Conservation (phyloP, 805 yeast genomes). For the Cyberlindnera xylosilytica region DNA sequence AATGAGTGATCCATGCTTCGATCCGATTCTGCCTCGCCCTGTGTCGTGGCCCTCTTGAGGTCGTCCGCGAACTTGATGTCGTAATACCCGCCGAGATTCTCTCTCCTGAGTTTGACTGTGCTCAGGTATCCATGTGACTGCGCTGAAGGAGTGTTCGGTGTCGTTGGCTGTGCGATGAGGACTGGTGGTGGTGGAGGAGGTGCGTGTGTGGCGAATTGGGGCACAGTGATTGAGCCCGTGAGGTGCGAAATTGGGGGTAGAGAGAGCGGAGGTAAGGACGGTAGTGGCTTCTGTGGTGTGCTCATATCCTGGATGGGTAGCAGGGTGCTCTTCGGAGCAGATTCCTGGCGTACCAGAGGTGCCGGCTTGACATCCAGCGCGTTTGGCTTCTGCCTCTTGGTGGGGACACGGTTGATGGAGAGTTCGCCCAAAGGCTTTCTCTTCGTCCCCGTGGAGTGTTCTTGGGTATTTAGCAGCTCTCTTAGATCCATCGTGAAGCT, state of each 20-base stretch:
- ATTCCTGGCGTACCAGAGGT: not conserved
- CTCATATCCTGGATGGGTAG: too few species aligned
- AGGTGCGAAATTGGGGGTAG: slow-evolving; percentile 16
- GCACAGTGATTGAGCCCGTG: slow-evolving; percentile 1
- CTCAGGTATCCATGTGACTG: too few species aligned
- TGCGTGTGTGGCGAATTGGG: not conserved
- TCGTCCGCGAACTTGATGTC: slow-evolving; percentile 13
- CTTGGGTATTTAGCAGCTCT: slow-evolving; percentile 14
- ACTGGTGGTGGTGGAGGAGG: slow-evolving; percentile 5
- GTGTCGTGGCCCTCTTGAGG: slow-evolving; percentile 6
- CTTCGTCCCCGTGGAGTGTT: slow-evolving; percentile 4
- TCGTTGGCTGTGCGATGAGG: not conserved
- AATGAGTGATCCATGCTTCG: slow-evolving; percentile 4
- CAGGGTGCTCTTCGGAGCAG: not conserved
- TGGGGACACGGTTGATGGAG: slow-evolving; percentile 2
- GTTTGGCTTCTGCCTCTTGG: slow-evolving; percentile 8
- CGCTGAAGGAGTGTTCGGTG: too few species aligned
- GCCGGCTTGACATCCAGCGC: not conserved
- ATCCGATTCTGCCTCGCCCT: not conserved
- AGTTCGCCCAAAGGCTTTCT: slow-evolving; percentile 14
- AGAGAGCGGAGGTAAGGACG: not conserved
- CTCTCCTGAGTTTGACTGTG: too few species aligned
- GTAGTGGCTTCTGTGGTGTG: slow-evolving; percentile 5
- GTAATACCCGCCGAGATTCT: slow-evolving; percentile 13
- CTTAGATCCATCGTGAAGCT: slow-evolving; percentile 11